phyloP scores from a whole-genome alignment of 768 basidiomycete species.

The Collybia sordida region DNA sequence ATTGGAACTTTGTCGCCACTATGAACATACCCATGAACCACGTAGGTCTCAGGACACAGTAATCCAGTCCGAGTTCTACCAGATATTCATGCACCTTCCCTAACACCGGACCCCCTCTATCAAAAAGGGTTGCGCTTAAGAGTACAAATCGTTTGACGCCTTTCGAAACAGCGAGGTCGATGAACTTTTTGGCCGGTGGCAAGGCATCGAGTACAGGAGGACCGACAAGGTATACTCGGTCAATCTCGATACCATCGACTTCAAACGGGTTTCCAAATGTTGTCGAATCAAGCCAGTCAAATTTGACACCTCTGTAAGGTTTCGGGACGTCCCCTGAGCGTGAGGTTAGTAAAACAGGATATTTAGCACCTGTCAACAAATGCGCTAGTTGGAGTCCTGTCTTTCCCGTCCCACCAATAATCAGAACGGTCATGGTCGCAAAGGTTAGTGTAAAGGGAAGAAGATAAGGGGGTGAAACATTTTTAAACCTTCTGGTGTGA shows the following conservation, averaged over 20 bases:
- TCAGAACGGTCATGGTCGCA: constrained; percentile 30
- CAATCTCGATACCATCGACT: constrained; percentile 11
- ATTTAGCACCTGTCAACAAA: constrained; percentile 19
- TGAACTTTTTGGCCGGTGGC: constrained; percentile 25
- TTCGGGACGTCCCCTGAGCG: constrained; percentile 19
- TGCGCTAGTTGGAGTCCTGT: constrained; percentile 26
- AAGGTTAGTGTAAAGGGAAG: too few relatives aligned
- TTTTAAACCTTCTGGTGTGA: too few relatives aligned
- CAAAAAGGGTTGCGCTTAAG: constrained; percentile 22
- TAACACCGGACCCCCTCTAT: constrained; percentile 19
- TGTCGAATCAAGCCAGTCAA: constrained; percentile 31
- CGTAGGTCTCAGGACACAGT: constrained; percentile 33
- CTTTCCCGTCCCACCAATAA: constrained; percentile 34
- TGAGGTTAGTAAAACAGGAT: constrained; percentile 24
- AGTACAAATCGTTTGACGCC: constrained; percentile 34
- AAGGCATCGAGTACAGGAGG: constrained; percentile 13
- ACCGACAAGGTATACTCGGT: constrained; percentile 16
- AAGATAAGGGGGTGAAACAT: too few relatives aligned
- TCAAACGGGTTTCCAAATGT: constrained; percentile 29
- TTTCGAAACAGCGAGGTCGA: constrained; percentile 28
- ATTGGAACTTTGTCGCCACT: not conserved
- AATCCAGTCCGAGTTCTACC: constrained; percentile 27
- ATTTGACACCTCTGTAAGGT: constrained; percentile 26
- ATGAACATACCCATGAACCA: constrained; percentile 35
- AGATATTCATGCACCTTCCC: constrained; percentile 37